Evolutionary conservation across 2,329 filamentous ascomycete species (phyloP).

Genomic region (Aspergillus sp.): DNA sequence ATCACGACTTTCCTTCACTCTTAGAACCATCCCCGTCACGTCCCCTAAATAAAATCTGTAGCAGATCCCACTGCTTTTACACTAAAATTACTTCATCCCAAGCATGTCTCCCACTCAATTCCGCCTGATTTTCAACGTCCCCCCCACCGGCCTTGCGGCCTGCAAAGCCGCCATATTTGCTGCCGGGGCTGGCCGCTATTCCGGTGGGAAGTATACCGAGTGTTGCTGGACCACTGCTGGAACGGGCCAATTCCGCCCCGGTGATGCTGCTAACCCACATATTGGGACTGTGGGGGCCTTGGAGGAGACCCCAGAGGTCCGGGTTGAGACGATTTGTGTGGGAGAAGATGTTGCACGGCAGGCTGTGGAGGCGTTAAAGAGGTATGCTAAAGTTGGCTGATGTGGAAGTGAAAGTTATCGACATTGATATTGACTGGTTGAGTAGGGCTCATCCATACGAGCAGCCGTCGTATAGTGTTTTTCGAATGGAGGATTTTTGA

Average conservation of each 20-base stretch:
- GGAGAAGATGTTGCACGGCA: slow-evolving; percentile 14
- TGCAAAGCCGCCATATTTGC: slow-evolving; percentile 21
- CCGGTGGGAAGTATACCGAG: slow-evolving; percentile 20
- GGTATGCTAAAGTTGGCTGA: slow-evolving; percentile 2
- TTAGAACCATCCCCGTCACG: no score
- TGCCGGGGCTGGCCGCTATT: slow-evolving; percentile 19
- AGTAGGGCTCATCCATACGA: slow-evolving; percentile 17
- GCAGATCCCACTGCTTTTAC: no score
- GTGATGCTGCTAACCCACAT: slow-evolving; percentile 16
- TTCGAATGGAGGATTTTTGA: slow-evolving; percentile 15
- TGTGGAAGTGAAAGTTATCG: not conserved
- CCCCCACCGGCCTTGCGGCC: slow-evolving; percentile 12
- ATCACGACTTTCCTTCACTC: no score
- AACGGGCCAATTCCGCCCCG: slow-evolving; percentile 15
- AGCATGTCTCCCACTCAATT: not conserved
- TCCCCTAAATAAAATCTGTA: no score
- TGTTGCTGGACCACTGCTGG: slow-evolving; percentile 19
- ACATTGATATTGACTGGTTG: not conserved
- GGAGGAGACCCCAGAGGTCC: slow-evolving; percentile 17
- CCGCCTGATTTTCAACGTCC: slow-evolving; percentile 18
- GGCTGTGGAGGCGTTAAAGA: slow-evolving; percentile 21
- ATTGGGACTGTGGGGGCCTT: slow-evolving; percentile 16
- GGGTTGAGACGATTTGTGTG: slow-evolving; percentile 20
- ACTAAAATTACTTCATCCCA: no score
- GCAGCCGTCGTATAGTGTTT: slow-evolving; percentile 14